Conservation (phyloP, 2,329 filamentous ascomycete genomes). For the Ceratocystis cubensis region DNA sequence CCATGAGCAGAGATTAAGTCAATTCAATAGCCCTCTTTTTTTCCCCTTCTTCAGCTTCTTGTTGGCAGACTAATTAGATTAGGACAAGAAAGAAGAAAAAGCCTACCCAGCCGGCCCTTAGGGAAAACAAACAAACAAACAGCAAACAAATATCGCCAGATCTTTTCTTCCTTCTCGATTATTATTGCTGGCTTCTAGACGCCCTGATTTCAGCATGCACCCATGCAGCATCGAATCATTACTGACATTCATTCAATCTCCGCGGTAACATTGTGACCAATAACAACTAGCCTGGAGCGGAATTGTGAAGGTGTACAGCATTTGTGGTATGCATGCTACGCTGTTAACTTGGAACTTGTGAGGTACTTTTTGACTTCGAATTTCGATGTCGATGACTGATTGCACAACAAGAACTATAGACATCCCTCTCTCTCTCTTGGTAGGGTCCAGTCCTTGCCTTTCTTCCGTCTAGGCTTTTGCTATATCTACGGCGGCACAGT, state of each 20-base stretch:
- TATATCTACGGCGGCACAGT: neutral
- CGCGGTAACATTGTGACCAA: neutral
- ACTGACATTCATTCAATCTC: neutral
- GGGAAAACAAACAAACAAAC: neutral
- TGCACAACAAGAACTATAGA: too few relatives aligned
- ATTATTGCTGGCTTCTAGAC: neutral
- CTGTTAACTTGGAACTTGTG: too few relatives aligned
- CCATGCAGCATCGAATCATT: conserved; percentile 1
- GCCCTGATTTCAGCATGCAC: neutral
- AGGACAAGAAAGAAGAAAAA: neutral
- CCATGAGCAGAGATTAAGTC: conserved; percentile 4
- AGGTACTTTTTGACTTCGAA: too few relatives aligned
- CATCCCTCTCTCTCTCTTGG: too few relatives aligned
- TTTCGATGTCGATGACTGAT: too few relatives aligned
- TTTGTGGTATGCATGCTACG: too few relatives aligned
- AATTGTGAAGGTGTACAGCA: neutral
- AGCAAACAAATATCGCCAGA: conserved; percentile 4
- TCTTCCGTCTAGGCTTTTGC: too few relatives aligned
- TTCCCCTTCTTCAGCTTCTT: neutral
- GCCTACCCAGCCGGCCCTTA: neutral
- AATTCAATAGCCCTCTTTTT: neutral
- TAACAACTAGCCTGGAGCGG: neutral
- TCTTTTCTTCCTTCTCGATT: too few relatives aligned
- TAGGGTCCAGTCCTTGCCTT: too few relatives aligned
- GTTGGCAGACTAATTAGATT: neutral